Evolutionary conservation across 768 basidiomycete species (phyloP), one percentile per base, ranked within the genome.

Genomic region (Suillus plorans): DNA sequence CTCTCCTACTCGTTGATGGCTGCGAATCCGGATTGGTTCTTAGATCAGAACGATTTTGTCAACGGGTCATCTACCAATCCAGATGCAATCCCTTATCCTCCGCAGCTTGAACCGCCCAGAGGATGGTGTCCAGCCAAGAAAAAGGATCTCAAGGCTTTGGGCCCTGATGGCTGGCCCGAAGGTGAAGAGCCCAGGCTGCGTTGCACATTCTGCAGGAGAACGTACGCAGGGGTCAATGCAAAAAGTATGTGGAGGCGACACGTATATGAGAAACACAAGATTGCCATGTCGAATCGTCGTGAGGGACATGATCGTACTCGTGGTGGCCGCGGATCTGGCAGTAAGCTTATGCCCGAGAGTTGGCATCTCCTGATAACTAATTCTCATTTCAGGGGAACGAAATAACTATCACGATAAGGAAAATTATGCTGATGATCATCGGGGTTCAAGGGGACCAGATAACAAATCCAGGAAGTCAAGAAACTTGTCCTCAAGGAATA

Each of bases 161-260:
- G 89, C 28, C 69, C 80, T 10, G 89, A 90, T 59, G 86, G 86
- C 20, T 91, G 89, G 89, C 89, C 90, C 10, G 90, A 94, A 64
- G 91, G 91, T 31, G 89, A 90, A 73, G 90, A 91, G 69, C 91
- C 91, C 9, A 79, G 89, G 20, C 81, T 94, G 31, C 83, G 92
- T 57, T 94, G 92, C 76, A 94, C 92, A 1, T 93, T 94, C 71
- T 94, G 92, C 70, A 80, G 92, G 68, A 84, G 92, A 68, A 89
- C 88, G 6, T 94, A 94, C 69, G 89, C 91, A 4, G 92, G 92
- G 13, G 90, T 92, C 39, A 94, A 94, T 72, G 92, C 92, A 7
- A 93, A 94, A 77, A 93, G 91, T 72, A 94, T 94, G 92, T 94
- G 92, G 92, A 80, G 92, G 65, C 82, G 92, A 56, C 92, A 94